These are phyloP conservation scores for Inga oerstediana DNA, from an alignment of 306 rosid species.

Conservation along the genomic window DNA sequence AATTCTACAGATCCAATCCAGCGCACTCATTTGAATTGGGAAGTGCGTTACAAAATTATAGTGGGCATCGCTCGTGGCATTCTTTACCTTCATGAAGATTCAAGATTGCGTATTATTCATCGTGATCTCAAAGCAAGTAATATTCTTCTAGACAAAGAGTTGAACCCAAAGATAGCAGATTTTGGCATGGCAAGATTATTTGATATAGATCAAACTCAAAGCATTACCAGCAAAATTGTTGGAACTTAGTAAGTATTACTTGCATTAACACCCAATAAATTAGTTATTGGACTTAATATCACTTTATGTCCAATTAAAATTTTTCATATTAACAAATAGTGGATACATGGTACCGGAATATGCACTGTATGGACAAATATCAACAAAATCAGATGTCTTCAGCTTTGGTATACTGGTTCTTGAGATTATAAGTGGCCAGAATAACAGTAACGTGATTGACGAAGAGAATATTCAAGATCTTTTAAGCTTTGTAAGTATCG, in stretches of 20 bases:
- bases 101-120: conserved; percentile 37
- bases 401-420: conserved; percentile 57
- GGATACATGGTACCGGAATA: conserved; percentile 78
- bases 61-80: conserved; percentile 45
- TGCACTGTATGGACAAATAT: conserved; percentile 44
- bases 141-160: conserved; percentile 43
- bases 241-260: conserved; percentile 51
- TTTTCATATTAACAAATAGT: conserved; percentile 1
- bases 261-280: neutral
- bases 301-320: neutral
- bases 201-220: conserved; percentile 36
- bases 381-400: conserved; percentile 50
- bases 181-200: conserved; percentile 56
- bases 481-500: conserved; percentile 44
- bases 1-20: conserved; percentile 37
- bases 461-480: conserved; percentile 24
- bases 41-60: conserved; percentile 43
- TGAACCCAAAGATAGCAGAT: conserved; percentile 50
- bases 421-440: conserved; percentile 52
- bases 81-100: conserved; percentile 57
- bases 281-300: neutral
- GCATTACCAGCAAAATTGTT: conserved; percentile 37
- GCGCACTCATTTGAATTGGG: conserved; percentile 37
- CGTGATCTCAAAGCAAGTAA: conserved; percentile 51
- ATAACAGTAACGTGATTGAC: neutral